These are phyloP conservation scores for Beauveria pseudobassiana DNA, from an alignment of 2,329 filamentous ascomycete genomes.

Conservation along the genomic window DNA sequence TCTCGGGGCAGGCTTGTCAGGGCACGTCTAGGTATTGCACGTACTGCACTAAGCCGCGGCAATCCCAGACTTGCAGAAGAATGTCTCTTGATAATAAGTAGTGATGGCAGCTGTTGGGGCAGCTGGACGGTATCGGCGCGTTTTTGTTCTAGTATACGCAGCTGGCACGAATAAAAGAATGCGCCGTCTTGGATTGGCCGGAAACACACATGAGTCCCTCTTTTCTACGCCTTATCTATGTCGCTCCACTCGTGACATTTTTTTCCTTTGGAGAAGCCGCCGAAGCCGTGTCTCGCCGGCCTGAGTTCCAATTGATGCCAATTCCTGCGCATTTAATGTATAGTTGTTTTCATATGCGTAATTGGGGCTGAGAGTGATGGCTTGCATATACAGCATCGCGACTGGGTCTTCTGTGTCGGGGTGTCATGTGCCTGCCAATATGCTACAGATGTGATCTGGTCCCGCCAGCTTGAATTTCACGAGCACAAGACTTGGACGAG, in stretches of 20 bases:
- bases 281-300: neutral
- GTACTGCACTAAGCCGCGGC: neutral
- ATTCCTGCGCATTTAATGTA: neutral
- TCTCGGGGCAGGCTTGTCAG: too few relatives aligned
- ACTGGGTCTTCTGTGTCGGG: neutral
- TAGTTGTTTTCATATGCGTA: neutral
- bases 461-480: neutral
- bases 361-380: neutral
- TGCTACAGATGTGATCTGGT: neutral
- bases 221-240: neutral
- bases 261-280: neutral
- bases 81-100: neutral
- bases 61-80: neutral
- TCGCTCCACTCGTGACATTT: slow-evolving; percentile 1
- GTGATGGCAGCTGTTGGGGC: neutral
- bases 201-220: neutral
- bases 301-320: neutral
- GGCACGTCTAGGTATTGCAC: neutral
- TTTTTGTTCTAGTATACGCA: neutral
- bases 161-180: neutral
- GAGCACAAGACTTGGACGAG: neutral
- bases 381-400: neutral
- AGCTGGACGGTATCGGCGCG: slow-evolving; percentile 5
- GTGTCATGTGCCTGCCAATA: neutral
- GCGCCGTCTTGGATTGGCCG: neutral